Evolutionary conservation across 2,329 filamentous ascomycete species (phyloP), one percentile per base, ranked within the genome.

Genomic region (Endoconidiophora laricicola): DNA sequence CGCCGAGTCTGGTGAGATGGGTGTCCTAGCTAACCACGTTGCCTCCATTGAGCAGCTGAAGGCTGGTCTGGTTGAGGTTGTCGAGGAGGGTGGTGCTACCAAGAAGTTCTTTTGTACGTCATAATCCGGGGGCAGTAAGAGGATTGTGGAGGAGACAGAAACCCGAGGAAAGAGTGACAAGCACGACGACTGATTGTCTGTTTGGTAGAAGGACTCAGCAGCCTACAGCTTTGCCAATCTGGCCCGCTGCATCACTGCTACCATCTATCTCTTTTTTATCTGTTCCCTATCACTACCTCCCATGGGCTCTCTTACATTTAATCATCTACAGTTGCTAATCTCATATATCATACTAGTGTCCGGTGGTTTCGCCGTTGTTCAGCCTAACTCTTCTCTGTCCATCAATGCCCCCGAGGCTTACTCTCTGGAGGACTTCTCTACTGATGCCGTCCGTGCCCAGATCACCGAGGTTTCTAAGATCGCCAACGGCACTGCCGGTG

Each of bases 31-130:
- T 67, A 93, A 91, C 77, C 91, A 98, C 79, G 91, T 98, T 62
- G 88, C 91, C 57, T 87, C 88, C 55, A 96, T 98, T 65, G 91
- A 98, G 77, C 91, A 98, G 76, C 77, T 98, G 69, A 94, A 93
- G 79, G 88, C 91, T 55, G 91, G 91, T 63, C 72, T 96, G 59
- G 77, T 98, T 59, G 90, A 96, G 76, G 76, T 98, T 64, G 79
- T 96, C 59, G 90, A 96, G 76, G 91, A 98, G 78, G 78, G 72
- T 63, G 85, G 86, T 63, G 74, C 74, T 64, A 73, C 67, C 83
- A 98, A 98, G 80, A 86, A 93, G 71, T 98, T 91, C 75, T 98
- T 98, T 83, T 78, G 88, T 94, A 85, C 61, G 86, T 80, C 42
- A 46, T 48, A 50, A 52, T 16, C 44, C 42, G 33, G 44, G 14